Evolutionary conservation across 208 protist genomes (phyloP), one percentile per base, ranked within the genome.

Genomic region (Phytomonas francai): DNA sequence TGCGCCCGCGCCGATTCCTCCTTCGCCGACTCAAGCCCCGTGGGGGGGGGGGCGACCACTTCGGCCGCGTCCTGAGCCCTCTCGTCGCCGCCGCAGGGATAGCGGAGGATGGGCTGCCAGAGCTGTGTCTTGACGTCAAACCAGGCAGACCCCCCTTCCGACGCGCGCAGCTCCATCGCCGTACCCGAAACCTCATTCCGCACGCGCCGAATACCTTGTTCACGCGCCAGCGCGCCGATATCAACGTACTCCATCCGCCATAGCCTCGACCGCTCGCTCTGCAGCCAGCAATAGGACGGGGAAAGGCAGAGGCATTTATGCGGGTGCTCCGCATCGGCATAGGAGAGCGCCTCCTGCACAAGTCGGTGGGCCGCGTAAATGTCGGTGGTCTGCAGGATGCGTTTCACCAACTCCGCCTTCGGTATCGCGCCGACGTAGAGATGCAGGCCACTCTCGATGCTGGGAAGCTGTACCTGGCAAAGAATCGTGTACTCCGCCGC

Each of bases 181-280:
- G 66, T 59, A 8, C 77, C 83, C 14, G 76, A 54, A 36, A 83
- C 32, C 12, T 79, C 78, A 57, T 87, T 84, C 56, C 81, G 77
- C 4, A 58, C 39, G 27, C 87, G 79, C 31, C 87, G 85, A 12
- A 87, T 73, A 54, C 86, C 83, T 49, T 42, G 32, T 30, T 59
- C 33, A 34, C 58, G 36, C 39, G 78, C 80, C 22, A 67, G 61
- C 14, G 61, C 63, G 27, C 90, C 90, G 58, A 93, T 65, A 67
- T 95, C 90, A 27, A 95, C 79, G 73, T 92, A 95, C 2, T 77
- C 67, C 77, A 95, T 85, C 12, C 74, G 64, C 87, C 87, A 95
- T 60, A 87, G 54, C 51, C 83, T 72, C 31, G 78, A 79, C 59
- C 80, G 80, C 30, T 80, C 83, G 63, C 74, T 77, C 49, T 89